phyloP scores from a whole-genome alignment of 495 filamentous ascomycete genomes.

The Neurospora tetrasperma region DNA sequence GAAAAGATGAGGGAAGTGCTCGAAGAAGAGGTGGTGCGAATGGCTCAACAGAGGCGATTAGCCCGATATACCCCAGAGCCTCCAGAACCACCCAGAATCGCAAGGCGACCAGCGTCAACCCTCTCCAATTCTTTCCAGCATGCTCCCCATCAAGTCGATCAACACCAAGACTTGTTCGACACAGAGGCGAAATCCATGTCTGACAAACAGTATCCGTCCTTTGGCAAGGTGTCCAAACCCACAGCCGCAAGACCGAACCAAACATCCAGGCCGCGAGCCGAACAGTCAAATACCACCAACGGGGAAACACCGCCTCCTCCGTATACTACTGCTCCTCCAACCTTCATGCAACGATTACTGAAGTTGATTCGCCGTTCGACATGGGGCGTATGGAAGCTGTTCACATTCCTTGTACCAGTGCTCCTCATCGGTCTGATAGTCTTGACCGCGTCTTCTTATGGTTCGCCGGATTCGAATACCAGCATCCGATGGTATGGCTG shows the following conservation, averaged over 20 bases:
- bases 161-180: not conserved
- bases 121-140: not conserved
- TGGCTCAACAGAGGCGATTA: not conserved
- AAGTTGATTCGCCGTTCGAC: not conserved
- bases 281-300: not conserved
- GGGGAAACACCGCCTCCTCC: not conserved
- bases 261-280: not conserved
- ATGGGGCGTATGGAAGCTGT: not conserved
- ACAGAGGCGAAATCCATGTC: not conserved
- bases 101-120: not conserved
- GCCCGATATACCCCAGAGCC: not conserved
- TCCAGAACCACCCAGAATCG: not conserved
- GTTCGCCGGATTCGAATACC: not conserved
- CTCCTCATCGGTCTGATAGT: not conserved
- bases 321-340: not conserved
- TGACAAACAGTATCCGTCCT: not conserved
- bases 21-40: not conserved
- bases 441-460: not conserved
- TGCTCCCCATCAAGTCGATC: not conserved
- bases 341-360: not conserved
- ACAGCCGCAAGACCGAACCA: not conserved
- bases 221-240: not conserved
- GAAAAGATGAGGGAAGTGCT: not conserved
- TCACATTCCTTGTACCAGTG: not conserved
- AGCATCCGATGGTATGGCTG: slow-evolving; percentile 14